Evolutionary conservation across 2,329 filamentous ascomycete species (phyloP).

Genomic region (Hansfordia pulvinata): DNA sequence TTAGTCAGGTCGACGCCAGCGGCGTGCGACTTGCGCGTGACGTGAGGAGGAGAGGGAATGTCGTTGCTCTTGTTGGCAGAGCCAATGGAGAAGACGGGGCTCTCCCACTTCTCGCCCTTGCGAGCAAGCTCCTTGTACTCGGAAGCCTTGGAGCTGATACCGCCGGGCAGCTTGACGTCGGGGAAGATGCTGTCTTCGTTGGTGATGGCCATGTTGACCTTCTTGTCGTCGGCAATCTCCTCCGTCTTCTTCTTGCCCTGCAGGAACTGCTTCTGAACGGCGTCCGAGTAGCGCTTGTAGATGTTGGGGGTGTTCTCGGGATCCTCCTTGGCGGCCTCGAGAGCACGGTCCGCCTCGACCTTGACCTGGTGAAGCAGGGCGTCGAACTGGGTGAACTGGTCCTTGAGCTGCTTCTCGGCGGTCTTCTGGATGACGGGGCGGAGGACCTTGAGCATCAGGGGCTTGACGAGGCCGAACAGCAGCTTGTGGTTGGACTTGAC

Average conservation of each 20-base stretch:
- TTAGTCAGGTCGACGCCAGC: constrained; percentile 4
- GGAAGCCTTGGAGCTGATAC: constrained; percentile 85
- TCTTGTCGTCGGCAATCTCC: constrained; percentile 46
- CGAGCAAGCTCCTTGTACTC: constrained; percentile 80
- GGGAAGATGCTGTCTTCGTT: constrained; percentile 85
- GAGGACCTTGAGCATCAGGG: constrained; percentile 70
- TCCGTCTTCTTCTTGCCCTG: constrained; percentile 70
- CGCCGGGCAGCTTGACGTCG: constrained; percentile 70
- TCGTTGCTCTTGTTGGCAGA: constrained; percentile 57
- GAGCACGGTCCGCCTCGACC: constrained; percentile 64
- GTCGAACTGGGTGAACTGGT: constrained; percentile 68
- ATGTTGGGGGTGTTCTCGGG: constrained; percentile 68
- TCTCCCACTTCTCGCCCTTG: constrained; percentile 91
- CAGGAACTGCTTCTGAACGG: constrained; percentile 58
- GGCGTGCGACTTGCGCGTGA: constrained; percentile 31
- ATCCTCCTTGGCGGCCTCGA: constrained; percentile 50
- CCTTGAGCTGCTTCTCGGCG: constrained; percentile 77
- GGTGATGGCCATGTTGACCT: constrained; percentile 74
- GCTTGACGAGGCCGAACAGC: constrained; percentile 77
- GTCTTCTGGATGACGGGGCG: constrained; percentile 77
- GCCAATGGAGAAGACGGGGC: constrained; percentile 82
- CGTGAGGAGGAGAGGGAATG: constrained; percentile 47
- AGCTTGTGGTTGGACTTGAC: constrained; percentile 94
- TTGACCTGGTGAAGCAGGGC: constrained; percentile 62
- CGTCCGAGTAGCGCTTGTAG: constrained; percentile 71